phyloP scores from a whole-genome alignment of 2,329 filamentous ascomycete genomes.

The Trichoderma semiorbis region DNA sequence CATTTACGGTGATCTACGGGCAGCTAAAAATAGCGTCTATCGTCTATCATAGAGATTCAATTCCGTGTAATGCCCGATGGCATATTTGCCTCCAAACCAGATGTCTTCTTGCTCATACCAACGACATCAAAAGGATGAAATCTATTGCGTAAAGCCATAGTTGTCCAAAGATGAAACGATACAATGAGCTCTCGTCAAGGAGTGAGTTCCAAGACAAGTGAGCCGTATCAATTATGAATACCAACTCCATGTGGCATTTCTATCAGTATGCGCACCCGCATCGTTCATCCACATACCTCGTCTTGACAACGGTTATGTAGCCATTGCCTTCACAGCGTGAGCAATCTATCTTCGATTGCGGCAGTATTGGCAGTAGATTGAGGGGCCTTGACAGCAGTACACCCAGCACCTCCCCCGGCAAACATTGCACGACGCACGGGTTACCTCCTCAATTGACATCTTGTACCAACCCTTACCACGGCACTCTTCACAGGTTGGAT shows the following conservation, averaged over 20 bases:
- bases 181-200: background rate
- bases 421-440: background rate
- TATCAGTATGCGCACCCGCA: background rate
- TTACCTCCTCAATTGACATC: background rate
- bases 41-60: background rate
- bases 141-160: background rate
- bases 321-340: background rate
- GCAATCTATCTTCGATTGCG: background rate
- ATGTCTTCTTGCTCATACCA: background rate
- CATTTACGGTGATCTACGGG: background rate
- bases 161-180: background rate
- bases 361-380: background rate
- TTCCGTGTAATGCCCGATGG: background rate
- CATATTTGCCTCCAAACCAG: background rate
- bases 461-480: background rate
- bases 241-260: background rate
- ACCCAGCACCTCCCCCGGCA: background rate
- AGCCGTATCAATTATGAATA: background rate
- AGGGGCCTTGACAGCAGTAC: constrained; percentile 1
- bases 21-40: constrained; percentile 4
- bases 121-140: background rate
- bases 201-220: background rate
- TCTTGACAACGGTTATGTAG: background rate
- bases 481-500: constrained; percentile 14
- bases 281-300: background rate